phyloP scores from a whole-genome alignment of 140 eudicot genomes.

The Flaveria floridana region DNA sequence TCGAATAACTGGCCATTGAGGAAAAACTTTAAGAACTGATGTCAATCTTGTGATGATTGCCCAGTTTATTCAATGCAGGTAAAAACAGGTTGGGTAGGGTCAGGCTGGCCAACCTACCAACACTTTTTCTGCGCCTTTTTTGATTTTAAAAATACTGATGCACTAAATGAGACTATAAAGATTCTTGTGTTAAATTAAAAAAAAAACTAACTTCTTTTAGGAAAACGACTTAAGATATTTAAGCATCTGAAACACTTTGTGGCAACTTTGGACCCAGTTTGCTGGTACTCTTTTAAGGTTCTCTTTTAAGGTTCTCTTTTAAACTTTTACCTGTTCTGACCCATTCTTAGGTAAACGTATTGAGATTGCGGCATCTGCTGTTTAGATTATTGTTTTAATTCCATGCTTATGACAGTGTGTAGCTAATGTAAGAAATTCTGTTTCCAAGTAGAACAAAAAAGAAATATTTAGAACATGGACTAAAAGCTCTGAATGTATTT shows the following conservation, averaged over 20 bases:
- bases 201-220: neutral
- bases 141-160: too few species aligned
- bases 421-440: neutral
- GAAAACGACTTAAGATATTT: neutral
- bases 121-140: neutral
- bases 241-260: neutral
- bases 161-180: neutral
- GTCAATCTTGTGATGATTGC: neutral
- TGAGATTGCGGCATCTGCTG: neutral
- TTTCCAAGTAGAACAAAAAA: neutral
- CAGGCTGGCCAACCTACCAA: neutral
- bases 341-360: slow-evolving; percentile 5
- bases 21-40: neutral
- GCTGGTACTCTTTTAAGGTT: neutral
- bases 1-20: neutral
- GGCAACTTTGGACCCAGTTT: neutral
- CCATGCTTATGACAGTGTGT: neutral
- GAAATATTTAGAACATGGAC: slow-evolving; percentile 9
- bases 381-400: slow-evolving; percentile 1
- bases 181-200: neutral
- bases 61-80: neutral
- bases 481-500: slow-evolving; percentile 29
- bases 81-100: neutral
- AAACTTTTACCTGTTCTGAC: neutral
- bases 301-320: neutral